Evolutionary conservation across 2,329 filamentous ascomycete species (phyloP).

Genomic region (Neonectria ditissima): DNA sequence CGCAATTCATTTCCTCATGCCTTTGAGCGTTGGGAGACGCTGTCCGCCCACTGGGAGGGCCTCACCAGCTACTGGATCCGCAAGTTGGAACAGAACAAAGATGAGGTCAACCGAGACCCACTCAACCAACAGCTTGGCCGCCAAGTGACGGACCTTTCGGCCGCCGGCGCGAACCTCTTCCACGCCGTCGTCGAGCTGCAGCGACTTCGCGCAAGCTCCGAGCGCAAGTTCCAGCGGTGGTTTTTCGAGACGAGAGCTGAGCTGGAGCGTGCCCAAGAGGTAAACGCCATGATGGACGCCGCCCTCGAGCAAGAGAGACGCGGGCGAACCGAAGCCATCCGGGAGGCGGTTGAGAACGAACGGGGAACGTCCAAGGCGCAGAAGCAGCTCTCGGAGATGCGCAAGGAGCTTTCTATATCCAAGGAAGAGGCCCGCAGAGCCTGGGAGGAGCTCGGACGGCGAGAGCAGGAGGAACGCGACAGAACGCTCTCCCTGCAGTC

Average conservation of each 20-base stretch:
- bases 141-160: conserved; percentile 96
- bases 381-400: conserved; percentile 88
- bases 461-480: conserved; percentile 93
- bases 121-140: conserved; percentile 89
- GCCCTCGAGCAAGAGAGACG: conserved; percentile 80
- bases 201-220: conserved; percentile 90
- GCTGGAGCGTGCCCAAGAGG: conserved; percentile 85
- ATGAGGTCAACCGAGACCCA: conserved; percentile 84
- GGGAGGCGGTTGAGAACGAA: conserved; percentile 74
- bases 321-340: conserved; percentile 74
- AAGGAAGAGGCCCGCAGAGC: conserved; percentile 95
- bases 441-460: conserved; percentile 95
- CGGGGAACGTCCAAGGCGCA: conserved; percentile 80
- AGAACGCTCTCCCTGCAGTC: conserved; percentile 86
- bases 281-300: conserved; percentile 82
- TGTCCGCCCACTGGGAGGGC: conserved; percentile 98
- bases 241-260: conserved; percentile 95
- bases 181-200: conserved; percentile 98
- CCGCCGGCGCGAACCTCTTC: conserved; percentile 95
- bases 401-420: conserved; percentile 91
- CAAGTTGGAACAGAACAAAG: conserved; percentile 88
- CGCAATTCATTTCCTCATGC: conserved; percentile 91
- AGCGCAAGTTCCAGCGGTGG: conserved; percentile 98
- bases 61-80: conserved; percentile 98
- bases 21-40: conserved; percentile 96